phyloP scores from a whole-genome alignment of 257 asterid species.

The Solanum infundibuliforme region DNA sequence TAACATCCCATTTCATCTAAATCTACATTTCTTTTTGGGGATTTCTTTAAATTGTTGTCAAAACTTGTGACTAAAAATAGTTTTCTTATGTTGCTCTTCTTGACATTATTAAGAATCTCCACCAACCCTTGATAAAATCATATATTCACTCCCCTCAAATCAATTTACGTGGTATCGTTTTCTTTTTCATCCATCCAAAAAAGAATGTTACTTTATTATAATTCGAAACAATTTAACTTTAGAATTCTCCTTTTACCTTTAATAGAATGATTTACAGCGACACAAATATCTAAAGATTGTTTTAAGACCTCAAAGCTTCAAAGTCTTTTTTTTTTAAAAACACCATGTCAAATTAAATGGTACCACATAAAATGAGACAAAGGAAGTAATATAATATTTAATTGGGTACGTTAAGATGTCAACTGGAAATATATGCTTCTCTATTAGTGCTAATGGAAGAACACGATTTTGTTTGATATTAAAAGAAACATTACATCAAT shows the following conservation, averaged over 20 bases:
- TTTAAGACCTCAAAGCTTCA: no score
- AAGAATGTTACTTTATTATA: no score
- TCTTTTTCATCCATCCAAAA: no score
- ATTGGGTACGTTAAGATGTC: not conserved
- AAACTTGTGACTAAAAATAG: not conserved
- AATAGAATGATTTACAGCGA: no score
- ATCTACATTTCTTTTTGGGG: not conserved
- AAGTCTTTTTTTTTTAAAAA: no score
- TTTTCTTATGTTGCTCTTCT: not conserved
- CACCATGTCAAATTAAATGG: no score
- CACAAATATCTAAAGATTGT: no score
- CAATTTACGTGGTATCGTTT: no score
- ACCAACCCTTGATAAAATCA: not conserved
- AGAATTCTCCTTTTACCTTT: no score
- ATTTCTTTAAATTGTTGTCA: not conserved
- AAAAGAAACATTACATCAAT: not conserved
- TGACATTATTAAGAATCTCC: not conserved
- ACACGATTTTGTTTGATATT: not conserved
- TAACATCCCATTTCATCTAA: not conserved
- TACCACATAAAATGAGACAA: no score
- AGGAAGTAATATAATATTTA: no score
- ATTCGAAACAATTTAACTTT: no score
- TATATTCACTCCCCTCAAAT: not conserved
- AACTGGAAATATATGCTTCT: not conserved
- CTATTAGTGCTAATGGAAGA: not conserved